Conservation (phyloP, 345 rosid species). For the Turritis glabra region DNA sequence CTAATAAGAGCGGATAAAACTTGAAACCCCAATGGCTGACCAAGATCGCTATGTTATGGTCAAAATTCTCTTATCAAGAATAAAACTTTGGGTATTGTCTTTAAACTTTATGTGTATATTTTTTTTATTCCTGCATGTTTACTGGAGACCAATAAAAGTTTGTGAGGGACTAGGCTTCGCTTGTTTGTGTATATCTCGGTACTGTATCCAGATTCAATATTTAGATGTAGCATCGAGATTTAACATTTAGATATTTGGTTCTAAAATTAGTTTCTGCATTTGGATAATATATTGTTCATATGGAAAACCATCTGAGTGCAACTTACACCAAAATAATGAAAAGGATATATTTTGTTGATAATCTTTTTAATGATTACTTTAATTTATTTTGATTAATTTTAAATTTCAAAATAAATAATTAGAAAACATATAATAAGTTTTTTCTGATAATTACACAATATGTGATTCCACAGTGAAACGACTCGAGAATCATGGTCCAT, state of each 20-base stretch:
- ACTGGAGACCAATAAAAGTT: neutral
- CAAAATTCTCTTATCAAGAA: slow-evolving; percentile 27
- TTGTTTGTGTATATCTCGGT: neutral
- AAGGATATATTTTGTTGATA: no score
- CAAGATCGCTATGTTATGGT: slow-evolving; percentile 3
- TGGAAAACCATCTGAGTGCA: neutral
- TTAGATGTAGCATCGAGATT: neutral
- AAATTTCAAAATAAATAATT: neutral
- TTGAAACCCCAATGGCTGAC: neutral
- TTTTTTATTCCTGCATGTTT: slow-evolving; percentile 13
- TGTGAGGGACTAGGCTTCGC: neutral
- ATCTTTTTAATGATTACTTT: neutral
- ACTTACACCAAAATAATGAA: neutral
- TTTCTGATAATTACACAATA: no score
- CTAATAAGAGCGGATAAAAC: neutral
- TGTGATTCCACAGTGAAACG: no score
- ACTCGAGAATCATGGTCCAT: no score
- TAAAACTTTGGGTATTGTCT: slow-evolving; percentile 16
- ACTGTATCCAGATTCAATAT: neutral
- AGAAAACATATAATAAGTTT: no score
- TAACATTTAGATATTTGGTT: neutral
- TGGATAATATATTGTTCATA: no score
- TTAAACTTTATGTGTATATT: neutral
- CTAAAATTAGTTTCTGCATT: neutral
- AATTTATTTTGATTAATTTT: neutral